Percentiles rank a stretch among this genome's conserved stretches.
These are phyloP conservation scores for Xenosphaeropsis pyriputrescens DNA, from an alignment of 2,329 filamentous ascomycete species.

Conservation along the genomic window DNA sequence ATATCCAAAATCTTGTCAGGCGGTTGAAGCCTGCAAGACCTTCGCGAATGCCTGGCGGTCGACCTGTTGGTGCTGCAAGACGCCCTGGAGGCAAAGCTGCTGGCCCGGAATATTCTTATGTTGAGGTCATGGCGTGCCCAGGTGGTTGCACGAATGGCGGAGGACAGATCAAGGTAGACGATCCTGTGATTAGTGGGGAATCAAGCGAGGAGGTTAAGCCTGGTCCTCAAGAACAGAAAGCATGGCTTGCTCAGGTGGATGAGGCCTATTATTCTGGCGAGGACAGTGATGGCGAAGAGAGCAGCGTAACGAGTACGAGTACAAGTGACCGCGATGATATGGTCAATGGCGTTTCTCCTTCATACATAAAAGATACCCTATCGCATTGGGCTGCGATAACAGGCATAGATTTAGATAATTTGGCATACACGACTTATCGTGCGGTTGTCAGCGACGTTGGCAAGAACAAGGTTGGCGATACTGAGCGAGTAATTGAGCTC, in stretches of 20 bases:
- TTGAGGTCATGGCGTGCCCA: conserved; percentile 98
- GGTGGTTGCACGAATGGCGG: conserved; percentile 98
- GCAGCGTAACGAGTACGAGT: conserved; percentile 6
- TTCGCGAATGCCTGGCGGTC: conserved; percentile 69
- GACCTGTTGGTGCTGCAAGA: conserved; percentile 38
- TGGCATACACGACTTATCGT: conserved; percentile 78
- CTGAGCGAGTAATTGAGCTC: conserved; percentile 73
- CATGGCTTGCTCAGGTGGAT: conserved; percentile 69
- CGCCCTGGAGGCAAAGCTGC: conserved; percentile 32
- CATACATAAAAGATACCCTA: conserved; percentile 52
- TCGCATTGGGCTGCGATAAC: conserved; percentile 64
- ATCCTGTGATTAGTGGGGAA: conserved; percentile 44
- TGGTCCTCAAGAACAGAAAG: conserved; percentile 68
- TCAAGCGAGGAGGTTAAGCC: conserved; percentile 36
- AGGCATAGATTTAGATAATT: conserved; percentile 51
- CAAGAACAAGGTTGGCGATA: conserved; percentile 53
- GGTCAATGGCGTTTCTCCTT: conserved; percentile 51
- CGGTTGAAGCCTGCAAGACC: conserved; percentile 67
- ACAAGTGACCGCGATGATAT: conserved; percentile 21
- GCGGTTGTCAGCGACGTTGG: conserved; percentile 93
- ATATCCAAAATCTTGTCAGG: conserved; percentile 96
- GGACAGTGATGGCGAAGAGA: conserved; percentile 22
- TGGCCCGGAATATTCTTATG: conserved; percentile 66
- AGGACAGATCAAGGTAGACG: conserved; percentile 84
- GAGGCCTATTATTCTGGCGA: conserved; percentile 80